Evolutionary conservation across 495 filamentous ascomycete species (phyloP).

Genomic region (Lophium mytilinum): DNA sequence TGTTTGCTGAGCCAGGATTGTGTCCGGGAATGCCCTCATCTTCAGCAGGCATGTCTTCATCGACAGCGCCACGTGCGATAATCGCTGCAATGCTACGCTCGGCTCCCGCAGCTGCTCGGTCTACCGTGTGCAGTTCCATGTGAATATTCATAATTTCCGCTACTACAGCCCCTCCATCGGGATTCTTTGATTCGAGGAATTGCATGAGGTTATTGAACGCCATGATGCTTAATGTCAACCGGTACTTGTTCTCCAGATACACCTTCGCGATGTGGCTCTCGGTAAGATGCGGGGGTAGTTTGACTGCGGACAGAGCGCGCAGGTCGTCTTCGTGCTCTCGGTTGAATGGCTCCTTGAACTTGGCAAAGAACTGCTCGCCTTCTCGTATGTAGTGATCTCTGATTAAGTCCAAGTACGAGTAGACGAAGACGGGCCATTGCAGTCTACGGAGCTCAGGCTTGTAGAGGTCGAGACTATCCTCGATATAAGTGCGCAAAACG

Average conservation of each 20-base stretch:
- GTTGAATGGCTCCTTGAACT: slow-evolving; percentile 60
- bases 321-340: slow-evolving; percentile 71
- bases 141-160: slow-evolving; percentile 64
- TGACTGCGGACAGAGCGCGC: slow-evolving; percentile 56
- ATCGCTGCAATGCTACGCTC: slow-evolving; percentile 76
- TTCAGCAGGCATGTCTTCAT: slow-evolving; percentile 63
- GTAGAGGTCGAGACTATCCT: slow-evolving; percentile 85
- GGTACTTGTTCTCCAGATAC: slow-evolving; percentile 77
- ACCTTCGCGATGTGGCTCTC: slow-evolving; percentile 63
- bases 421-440: slow-evolving; percentile 87
- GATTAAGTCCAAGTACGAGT: slow-evolving; percentile 81
- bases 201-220: slow-evolving; percentile 72
- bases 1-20: slow-evolving; percentile 74
- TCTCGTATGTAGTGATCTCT: slow-evolving; percentile 62
- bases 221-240: slow-evolving; percentile 72
- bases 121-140: slow-evolving; percentile 63
- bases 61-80: slow-evolving; percentile 49
- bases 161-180: slow-evolving; percentile 69
- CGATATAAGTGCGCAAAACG: slow-evolving; percentile 73
- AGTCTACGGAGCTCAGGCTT: slow-evolving; percentile 88
- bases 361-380: slow-evolving; percentile 59
- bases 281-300: slow-evolving; percentile 65
- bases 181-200: slow-evolving; percentile 76
- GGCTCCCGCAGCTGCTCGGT: slow-evolving; percentile 60
- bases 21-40: slow-evolving; percentile 93